Evolutionary conservation across 768 basidiomycete genomes (phyloP).

Genomic region (Boletellus ananas): DNA sequence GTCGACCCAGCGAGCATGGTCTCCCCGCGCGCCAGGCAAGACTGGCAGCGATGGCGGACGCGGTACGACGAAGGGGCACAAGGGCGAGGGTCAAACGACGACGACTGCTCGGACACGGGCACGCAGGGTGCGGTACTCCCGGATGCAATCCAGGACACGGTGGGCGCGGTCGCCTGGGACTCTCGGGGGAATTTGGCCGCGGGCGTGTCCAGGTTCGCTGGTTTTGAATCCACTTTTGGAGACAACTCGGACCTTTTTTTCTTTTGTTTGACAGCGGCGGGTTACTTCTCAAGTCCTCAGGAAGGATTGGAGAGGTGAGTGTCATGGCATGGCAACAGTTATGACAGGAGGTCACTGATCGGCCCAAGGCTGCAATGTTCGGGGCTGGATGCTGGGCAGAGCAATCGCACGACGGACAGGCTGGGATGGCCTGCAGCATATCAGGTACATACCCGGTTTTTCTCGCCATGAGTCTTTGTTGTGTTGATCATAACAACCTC

Average conservation of each 20-base stretch:
- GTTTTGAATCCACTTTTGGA: too few species aligned
- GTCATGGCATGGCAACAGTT: not conserved
- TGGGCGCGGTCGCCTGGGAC: constrained; percentile 69
- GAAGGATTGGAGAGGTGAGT: constrained; percentile 70
- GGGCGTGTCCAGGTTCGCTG: constrained; percentile 67
- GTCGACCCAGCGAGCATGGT: constrained; percentile 47
- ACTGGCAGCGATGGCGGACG: constrained; percentile 62
- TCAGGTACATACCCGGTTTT: constrained; percentile 36
- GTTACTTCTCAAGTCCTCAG: constrained; percentile 69
- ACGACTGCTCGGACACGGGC: not conserved
- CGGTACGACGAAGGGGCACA: constrained; percentile 28
- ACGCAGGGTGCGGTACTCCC: not conserved
- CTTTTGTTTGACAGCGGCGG: constrained; percentile 56
- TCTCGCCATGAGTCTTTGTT: too few species aligned
- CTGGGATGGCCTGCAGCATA: constrained; percentile 63
- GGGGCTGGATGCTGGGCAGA: constrained; percentile 79
- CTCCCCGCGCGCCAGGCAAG: constrained; percentile 42
- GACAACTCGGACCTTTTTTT: not conserved
- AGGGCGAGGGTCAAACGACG: too few species aligned
- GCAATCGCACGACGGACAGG: constrained; percentile 17
- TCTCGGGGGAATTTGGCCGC: constrained; percentile 47
- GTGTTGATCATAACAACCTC: constrained; percentile 1
- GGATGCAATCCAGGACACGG: constrained; percentile 65
- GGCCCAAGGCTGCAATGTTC: constrained; percentile 57
- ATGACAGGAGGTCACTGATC: not conserved